Base-by-base conservation (phyloP, 164 flowering plant species). In the Saururus chinensis region DNA sequence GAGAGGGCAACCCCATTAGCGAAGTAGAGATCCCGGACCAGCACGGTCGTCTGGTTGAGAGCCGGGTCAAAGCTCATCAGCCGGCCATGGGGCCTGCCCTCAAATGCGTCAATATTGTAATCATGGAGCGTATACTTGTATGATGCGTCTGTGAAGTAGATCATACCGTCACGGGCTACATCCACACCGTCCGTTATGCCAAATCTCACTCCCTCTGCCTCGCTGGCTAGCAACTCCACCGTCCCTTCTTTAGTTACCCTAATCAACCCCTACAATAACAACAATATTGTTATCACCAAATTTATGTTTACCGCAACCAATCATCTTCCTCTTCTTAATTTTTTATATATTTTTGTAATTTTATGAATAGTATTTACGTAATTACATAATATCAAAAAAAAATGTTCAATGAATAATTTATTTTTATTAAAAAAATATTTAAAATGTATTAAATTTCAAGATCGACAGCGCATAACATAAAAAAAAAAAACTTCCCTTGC, bases 101-200 rank as follows among this genome's bases (percentile, higher is more conserved):
- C 98, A 2, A 85, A 51, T 0, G 80, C 1, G 62, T 88, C 97
- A 49, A 57, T 40, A 23, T 66, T 10, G 57, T 37, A 23, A 0
- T 80, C 68, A 0, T 64, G 3, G 0, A 85, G 8, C 19, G 8
- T 21, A 68, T 90, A 81, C 57, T 86, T 90, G 58, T 71, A 77
- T 0, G 91, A 80, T 19, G 97, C 90, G 57, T 90, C 97, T 0
- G 97, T 85, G 73, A 93, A 93, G 66, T 93, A 93, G 19, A 90
- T 76, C 7, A 67, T 62, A 7, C 98, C 97, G 58, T 90, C 79
- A 0, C 64, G 51, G 0, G 81, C 89, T 9, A 89, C 71, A 64
- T 83, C 96, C 0, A 85, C 85, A 45, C 75, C 89, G 61, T 93
- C 88, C 0, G 87, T 79, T 5, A 88, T 56, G 40, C 65, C 70